Evolutionary conservation across 495 filamentous ascomycete genomes (phyloP).

Genomic region (Chaetomium fimeti): DNA sequence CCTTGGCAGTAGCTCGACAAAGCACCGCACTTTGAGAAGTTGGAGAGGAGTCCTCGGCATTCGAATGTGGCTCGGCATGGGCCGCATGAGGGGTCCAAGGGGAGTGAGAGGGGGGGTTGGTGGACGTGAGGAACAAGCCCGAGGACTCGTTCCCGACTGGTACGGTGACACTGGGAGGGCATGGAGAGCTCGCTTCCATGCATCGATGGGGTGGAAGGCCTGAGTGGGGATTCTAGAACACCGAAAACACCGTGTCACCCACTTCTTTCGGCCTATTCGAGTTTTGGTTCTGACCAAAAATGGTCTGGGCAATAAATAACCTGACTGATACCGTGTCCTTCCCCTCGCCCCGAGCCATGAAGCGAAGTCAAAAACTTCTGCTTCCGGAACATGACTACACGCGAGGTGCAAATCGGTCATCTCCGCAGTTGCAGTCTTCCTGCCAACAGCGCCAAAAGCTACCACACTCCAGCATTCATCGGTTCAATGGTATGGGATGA

Average conservation of each 20-base stretch:
- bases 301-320: neutral
- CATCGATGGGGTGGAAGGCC: neutral
- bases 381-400: neutral
- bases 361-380: neutral
- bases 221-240: conserved; percentile 6
- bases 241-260: neutral
- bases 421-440: neutral
- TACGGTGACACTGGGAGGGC: neutral
- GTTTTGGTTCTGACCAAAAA: neutral
- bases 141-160: neutral
- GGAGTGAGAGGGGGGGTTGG: neutral
- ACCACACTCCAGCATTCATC: conserved; percentile 22
- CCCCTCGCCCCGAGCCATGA: neutral
- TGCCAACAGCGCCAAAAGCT: neutral
- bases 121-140: neutral
- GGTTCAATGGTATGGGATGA: conserved; percentile 17
- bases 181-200: conserved; percentile 9
- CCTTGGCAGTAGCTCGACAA: conserved; percentile 29
- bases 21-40: neutral
- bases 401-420: neutral
- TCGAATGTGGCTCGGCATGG: conserved; percentile 12
- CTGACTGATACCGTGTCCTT: neutral
- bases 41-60: conserved; percentile 24
- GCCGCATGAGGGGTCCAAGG: neutral
- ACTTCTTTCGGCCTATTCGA: neutral